A percentile compares a stretch with the other conserved stretches of the same genome.
Conservation (phyloP, 257 asterid genomes). For the Plectranthus barbatus region DNA sequence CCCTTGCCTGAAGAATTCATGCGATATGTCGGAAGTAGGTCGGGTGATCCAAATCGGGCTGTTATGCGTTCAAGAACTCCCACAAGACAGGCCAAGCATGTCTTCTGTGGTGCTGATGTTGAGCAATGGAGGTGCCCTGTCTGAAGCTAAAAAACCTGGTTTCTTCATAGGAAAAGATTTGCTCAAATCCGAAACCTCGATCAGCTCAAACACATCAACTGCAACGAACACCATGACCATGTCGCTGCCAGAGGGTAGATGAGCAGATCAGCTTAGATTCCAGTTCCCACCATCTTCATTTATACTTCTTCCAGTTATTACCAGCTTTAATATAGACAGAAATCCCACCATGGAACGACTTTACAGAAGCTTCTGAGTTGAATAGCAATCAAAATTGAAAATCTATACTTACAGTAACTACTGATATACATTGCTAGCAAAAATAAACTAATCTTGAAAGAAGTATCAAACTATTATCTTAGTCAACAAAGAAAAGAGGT, state of each 20-base stretch:
- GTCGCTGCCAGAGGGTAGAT: not conserved
- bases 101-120: not conserved
- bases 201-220: not conserved
- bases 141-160: slow-evolving; percentile 5
- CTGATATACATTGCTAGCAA: too few relatives aligned
- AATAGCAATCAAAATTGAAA: too few relatives aligned
- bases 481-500: too few relatives aligned
- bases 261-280: too few relatives aligned
- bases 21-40: not conserved
- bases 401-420: too few relatives aligned
- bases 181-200: not conserved
- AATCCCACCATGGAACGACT: too few relatives aligned
- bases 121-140: not conserved
- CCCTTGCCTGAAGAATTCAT: not conserved
- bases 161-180: not conserved
- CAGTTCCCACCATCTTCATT: too few relatives aligned
- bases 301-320: too few relatives aligned
- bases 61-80: not conserved
- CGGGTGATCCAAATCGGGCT: not conserved
- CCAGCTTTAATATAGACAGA: too few relatives aligned
- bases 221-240: not conserved
- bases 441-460: not conserved
- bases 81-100: slow-evolving; percentile 5
- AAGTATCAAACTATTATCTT: not conserved
- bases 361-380: too few relatives aligned